Evolutionary conservation across 345 rosid species (phyloP).

Genomic region (Populus alba): DNA sequence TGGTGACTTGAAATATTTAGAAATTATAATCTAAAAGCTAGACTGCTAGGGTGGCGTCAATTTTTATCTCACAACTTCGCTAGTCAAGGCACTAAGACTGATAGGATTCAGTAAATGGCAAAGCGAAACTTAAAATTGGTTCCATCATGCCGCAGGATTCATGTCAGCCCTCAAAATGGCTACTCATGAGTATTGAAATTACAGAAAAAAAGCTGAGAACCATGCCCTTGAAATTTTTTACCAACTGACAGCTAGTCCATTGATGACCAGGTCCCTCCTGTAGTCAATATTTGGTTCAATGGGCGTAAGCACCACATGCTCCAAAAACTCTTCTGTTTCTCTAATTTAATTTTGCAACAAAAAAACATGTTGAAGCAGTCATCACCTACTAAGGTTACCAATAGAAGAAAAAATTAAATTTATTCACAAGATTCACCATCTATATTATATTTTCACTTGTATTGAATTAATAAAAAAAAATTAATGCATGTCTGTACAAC

Average conservation of each 20-base stretch:
- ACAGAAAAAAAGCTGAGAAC: neutral
- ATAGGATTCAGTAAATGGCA: neutral
- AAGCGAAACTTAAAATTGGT: neutral
- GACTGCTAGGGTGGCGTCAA: neutral
- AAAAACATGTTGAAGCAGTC: constrained; percentile 5
- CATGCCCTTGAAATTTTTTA: neutral
- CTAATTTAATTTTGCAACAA: neutral
- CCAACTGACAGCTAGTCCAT: neutral
- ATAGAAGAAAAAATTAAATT: neutral
- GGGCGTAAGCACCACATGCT: neutral
- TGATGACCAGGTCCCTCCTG: neutral
- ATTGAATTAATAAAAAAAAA: constrained; percentile 15
- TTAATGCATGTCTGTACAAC: constrained; percentile 41
- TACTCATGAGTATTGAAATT: neutral
- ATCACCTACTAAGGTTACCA: neutral
- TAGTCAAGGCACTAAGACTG: neutral
- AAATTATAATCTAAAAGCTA: neutral
- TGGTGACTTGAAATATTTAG: neutral
- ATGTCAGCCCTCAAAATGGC: neutral
- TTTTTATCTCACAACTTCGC: neutral
- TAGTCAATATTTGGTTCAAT: neutral
- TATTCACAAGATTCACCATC: neutral
- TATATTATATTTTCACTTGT: constrained; percentile 14
- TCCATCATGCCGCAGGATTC: neutral
- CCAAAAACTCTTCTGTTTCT: constrained; percentile 1